A percentile compares a stretch with the other conserved stretches of the same genome.
Evolutionary conservation across 108 stramenopile species (phyloP).

Genomic region (Cyclotella atomus): DNA sequence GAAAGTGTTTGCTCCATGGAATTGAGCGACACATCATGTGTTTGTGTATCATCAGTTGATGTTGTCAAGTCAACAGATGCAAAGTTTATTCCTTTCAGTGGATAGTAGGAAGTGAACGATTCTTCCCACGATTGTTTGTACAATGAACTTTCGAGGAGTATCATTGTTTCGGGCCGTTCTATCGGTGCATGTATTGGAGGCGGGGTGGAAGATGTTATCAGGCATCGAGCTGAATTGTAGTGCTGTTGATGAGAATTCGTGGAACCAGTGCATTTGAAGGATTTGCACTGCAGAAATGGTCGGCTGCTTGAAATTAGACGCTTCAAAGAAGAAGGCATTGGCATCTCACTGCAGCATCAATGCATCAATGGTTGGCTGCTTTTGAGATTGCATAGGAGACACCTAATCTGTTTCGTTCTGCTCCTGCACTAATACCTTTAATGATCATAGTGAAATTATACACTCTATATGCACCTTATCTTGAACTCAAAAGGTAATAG

Average conservation of each 20-base stretch:
- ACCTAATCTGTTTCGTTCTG: no score
- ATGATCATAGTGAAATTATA: no score
- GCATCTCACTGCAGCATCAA: no score
- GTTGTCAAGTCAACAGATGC: slow-evolving; percentile 21
- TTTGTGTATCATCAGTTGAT: background rate
- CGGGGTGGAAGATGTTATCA: slow-evolving; percentile 3
- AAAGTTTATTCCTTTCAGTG: slow-evolving; percentile 27
- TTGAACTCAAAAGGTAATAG: no score
- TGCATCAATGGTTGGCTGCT: no score
- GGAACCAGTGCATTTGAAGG: background rate
- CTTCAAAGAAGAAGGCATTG: no score
- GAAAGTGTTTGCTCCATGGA: slow-evolving; percentile 23
- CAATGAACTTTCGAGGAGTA: slow-evolving; percentile 28
- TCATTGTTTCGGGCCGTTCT: slow-evolving; percentile 35
- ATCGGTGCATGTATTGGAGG: slow-evolving; percentile 2
- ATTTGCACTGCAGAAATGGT: background rate
- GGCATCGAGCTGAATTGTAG: background rate
- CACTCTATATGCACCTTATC: no score
- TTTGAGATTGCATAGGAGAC: no score
- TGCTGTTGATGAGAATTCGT: background rate
- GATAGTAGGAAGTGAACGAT: slow-evolving; percentile 14
- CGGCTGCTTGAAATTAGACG: background rate
- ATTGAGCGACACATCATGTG: background rate
- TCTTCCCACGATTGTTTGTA: slow-evolving; percentile 32
- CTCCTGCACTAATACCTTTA: no score